Evolutionary conservation across 306 rosid genomes (phyloP), one percentile per base, ranked within the genome.

Genomic region (Gynostemma pentaphyllum): DNA sequence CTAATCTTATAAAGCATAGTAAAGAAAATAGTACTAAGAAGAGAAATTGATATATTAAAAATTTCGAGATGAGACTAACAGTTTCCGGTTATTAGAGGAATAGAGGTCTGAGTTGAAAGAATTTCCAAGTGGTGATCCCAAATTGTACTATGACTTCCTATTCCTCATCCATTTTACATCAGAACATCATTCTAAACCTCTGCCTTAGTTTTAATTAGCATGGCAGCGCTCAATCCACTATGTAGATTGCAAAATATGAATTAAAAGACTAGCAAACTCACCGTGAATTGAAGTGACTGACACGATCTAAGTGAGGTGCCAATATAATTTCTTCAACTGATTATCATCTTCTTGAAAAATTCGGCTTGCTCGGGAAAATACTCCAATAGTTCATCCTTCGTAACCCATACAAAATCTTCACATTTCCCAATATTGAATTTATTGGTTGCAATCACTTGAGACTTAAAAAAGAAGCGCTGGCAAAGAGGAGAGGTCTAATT

Each of bases 331-430:
- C 64, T 24, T 88, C 81, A 88, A 81, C 95, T 80, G 64, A 92
- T 84, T 70, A 92, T 86, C 95, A 86, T 84, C 83, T 86, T 86
- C 72, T 62, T 82, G 12, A 88, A 72, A 76, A 79, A 86, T 42
- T 86, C 95, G 15, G 77, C 83, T 70, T 85, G 85, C 68, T 88
- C 87, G 0, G 96, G 98, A 71, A 91, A 82, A 66, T 80, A 85
- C 71, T 85, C 84, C 81, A 88, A 3, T 71, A 91, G 37, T 70
- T 88, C 98, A 64, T 88, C 96, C 86, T 85, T 88, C 18, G 95
- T 91, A 74, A 88, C 96, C 98, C 98, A 91, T 23, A 69, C 92
- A 79, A 74, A 84, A 74, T 91, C 90, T 70, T 88, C 74, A 23
- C 96, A 85, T 70, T 79, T 83, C 7, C 45, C 71, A 40, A 88